These are phyloP conservation scores for Kokia cookei DNA, from an alignment of 441 rosid species.

Conservation along the genomic window DNA sequence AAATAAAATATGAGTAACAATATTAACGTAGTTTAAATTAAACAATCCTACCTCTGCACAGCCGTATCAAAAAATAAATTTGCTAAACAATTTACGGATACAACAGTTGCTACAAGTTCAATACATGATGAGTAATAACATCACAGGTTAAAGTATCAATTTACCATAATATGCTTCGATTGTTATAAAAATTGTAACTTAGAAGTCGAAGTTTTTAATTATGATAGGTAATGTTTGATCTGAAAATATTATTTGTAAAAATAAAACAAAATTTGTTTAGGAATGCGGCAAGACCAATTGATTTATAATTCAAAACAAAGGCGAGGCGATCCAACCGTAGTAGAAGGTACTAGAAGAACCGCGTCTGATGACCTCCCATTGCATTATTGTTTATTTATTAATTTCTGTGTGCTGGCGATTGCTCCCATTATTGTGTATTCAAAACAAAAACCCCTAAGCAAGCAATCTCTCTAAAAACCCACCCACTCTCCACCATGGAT, in stretches of 20 bases:
- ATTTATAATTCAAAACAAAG: background rate
- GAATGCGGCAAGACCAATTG: background rate
- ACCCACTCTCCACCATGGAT: conserved; percentile 39
- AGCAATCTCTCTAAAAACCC: background rate
- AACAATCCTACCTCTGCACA: no score
- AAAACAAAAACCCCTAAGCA: background rate
- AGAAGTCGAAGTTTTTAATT: no score
- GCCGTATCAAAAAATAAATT: no score
- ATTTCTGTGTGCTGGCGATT: background rate
- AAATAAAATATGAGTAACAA: no score
- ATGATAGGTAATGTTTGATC: no score
- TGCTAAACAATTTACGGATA: no score
- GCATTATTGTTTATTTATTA: background rate
- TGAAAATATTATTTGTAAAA: background rate
- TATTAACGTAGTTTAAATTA: no score
- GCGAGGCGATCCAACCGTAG: background rate
- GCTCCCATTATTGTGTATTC: background rate
- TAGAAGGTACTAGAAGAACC: conserved; percentile 7
- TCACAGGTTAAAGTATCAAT: no score
- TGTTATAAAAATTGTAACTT: no score
- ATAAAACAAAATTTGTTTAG: background rate
- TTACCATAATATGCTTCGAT: no score
- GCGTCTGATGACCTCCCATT: background rate
- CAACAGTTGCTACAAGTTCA: no score
- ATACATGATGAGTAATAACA: no score